Percentiles rank a stretch among this genome's conserved stretches.
These are phyloP conservation scores for Hypericum perforatum DNA, from an alignment of 345 rosid genomes.

Conservation along the genomic window DNA sequence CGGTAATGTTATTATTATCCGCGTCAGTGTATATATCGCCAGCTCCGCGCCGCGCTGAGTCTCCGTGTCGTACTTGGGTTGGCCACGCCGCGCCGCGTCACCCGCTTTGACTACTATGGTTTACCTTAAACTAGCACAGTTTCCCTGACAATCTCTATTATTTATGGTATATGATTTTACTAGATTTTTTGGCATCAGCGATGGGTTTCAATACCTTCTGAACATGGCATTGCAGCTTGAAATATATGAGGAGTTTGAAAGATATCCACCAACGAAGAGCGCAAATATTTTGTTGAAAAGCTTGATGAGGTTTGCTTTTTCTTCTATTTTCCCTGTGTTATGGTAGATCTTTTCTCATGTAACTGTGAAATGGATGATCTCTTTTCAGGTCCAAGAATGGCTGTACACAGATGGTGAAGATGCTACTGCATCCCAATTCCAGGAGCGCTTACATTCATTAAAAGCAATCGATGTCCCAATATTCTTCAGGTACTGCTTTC, in stretches of 20 bases:
- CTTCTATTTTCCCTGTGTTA: background rate
- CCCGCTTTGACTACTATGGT: no score
- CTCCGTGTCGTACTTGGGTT: no score
- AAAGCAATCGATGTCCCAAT: conserved; percentile 71
- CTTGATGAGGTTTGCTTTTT: conserved; percentile 75
- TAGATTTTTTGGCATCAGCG: no score
- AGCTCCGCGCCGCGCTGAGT: no score
- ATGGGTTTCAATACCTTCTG: no score
- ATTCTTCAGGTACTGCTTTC: conserved; percentile 49
- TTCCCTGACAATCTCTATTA: no score
- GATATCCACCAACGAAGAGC: conserved; percentile 67
- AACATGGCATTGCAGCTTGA: no score
- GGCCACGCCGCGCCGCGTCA: no score
- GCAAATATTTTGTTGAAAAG: conserved; percentile 63
- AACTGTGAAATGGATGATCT: conserved; percentile 7
- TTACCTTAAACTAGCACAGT: no score
- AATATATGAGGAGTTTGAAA: conserved; percentile 56
- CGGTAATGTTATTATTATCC: no score
- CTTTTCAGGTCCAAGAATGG: conserved; percentile 90
- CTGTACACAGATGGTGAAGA: conserved; percentile 94
- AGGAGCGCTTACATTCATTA: conserved; percentile 53
- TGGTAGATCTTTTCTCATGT: background rate
- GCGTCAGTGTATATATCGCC: no score
- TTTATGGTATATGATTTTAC: no score
- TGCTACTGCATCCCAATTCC: conserved; percentile 72